Evolutionary conservation across 129 eudicot species (phyloP).

Genomic region (Rutidosis leptorrhynchoides): DNA sequence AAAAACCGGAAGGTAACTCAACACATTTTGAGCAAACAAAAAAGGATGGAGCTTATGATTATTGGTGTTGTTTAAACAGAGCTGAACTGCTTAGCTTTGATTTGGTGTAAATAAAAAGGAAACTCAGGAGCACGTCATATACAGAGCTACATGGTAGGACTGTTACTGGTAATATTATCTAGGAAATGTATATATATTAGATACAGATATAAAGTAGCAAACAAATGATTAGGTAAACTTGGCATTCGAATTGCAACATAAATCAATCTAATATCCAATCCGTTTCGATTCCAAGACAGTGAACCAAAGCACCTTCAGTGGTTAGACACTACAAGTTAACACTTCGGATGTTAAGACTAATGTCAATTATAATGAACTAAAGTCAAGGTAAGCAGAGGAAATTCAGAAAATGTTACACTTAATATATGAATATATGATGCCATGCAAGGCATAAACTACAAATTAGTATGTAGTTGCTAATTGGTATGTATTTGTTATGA

Average conservation of each 20-base stretch:
- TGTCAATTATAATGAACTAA: background rate
- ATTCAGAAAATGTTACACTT: background rate
- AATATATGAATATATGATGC: background rate
- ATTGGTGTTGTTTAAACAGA: background rate
- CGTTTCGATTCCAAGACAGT: background rate
- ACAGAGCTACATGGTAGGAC: background rate
- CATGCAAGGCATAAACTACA: background rate
- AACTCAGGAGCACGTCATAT: background rate
- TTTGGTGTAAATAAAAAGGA: background rate
- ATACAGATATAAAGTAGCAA: background rate
- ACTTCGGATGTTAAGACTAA: too few species aligned
- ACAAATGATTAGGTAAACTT: too few species aligned
- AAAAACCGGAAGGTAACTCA: background rate
- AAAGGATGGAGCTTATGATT: too few species aligned
- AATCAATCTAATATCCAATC: background rate
- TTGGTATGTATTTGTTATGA: background rate
- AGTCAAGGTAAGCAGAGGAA: conserved; percentile 6
- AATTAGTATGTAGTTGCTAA: background rate
- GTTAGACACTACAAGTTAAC: background rate
- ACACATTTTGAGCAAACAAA: too few species aligned
- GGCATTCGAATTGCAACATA: background rate
- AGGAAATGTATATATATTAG: too few species aligned
- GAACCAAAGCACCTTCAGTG: background rate
- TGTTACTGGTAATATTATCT: background rate
- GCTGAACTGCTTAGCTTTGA: background rate